A percentile compares a stretch with the other conserved stretches of the same genome.
phyloP scores from a whole-genome alignment of 2,329 filamentous ascomycete genomes.

The Colletotrichum viniferum region DNA sequence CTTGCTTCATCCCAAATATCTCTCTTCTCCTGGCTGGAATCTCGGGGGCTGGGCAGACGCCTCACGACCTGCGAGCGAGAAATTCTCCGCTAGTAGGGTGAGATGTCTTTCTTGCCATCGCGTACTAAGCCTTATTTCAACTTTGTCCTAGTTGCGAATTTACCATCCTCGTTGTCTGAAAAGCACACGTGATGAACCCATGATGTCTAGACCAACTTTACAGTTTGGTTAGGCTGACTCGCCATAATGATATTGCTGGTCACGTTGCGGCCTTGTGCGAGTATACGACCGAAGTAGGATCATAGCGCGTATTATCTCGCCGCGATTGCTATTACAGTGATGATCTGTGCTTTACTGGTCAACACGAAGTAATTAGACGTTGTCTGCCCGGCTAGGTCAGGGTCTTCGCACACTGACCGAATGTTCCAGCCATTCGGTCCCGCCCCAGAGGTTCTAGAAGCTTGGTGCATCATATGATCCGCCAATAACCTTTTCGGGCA shows the following conservation, averaged over 20 bases:
- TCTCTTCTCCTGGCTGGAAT: background rate
- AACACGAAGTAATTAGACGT: background rate
- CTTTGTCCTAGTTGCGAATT: background rate
- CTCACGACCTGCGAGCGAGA: background rate
- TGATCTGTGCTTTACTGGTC: background rate
- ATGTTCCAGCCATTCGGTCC: background rate
- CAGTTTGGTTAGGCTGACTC: background rate
- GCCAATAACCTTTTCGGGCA: background rate
- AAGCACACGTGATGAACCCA: background rate
- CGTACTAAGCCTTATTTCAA: background rate
- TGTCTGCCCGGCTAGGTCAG: background rate
- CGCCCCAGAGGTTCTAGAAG: background rate
- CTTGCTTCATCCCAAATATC: background rate
- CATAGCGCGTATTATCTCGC: background rate
- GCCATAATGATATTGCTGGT: background rate
- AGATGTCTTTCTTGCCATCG: background rate
- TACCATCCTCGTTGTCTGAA: background rate
- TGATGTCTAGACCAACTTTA: background rate
- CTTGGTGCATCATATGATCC: background rate
- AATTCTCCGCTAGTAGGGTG: background rate
- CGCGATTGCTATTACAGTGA: background rate
- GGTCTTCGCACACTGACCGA: background rate
- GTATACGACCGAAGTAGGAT: background rate
- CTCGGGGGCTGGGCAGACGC: background rate
- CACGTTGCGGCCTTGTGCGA: background rate